A percentile compares a stretch with the other conserved stretches of the same genome.
Evolutionary conservation across 2,329 filamentous ascomycete species (phyloP).

Genomic region (Colletotrichum euphorbiae): DNA sequence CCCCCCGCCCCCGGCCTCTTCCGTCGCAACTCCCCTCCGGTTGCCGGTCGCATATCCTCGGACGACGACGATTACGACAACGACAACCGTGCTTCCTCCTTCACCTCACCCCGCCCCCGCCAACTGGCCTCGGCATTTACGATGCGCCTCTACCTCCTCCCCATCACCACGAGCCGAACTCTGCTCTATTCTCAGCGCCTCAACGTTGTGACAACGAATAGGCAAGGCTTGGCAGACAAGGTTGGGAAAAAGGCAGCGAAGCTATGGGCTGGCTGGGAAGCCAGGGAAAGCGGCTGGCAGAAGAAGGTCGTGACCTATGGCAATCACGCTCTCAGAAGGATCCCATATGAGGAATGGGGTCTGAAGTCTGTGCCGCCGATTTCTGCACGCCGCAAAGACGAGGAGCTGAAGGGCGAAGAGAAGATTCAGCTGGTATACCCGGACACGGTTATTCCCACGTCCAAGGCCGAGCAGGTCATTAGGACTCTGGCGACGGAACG

Average conservation of each 20-base stretch:
- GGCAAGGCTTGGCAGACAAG: constrained; percentile 73
- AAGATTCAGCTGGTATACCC: constrained; percentile 84
- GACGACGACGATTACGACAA: constrained; percentile 10
- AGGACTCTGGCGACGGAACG: constrained; percentile 81
- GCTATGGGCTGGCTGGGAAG: constrained; percentile 90
- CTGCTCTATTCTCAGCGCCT: constrained; percentile 91
- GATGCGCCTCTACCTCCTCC: constrained; percentile 95
- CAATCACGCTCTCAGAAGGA: constrained; percentile 85
- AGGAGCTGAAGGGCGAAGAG: constrained; percentile 71
- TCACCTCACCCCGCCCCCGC: not conserved
- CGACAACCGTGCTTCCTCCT: constrained; percentile 3
- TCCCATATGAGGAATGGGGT: constrained; percentile 98
- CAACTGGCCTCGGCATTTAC: constrained; percentile 6
- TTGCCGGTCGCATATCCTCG: constrained; percentile 18
- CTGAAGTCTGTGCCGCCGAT: constrained; percentile 93
- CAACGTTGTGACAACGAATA: constrained; percentile 64
- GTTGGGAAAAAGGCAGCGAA: constrained; percentile 76
- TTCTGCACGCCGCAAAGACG: constrained; percentile 72
- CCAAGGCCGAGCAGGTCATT: constrained; percentile 74
- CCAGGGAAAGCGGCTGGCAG: constrained; percentile 87
- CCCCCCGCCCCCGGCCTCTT: not conserved
- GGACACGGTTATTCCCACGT: constrained; percentile 71
- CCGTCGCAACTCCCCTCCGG: constrained; percentile 24
- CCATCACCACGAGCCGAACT: constrained; percentile 89
- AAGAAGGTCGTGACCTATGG: constrained; percentile 87